Evolutionary conservation across 2,329 filamentous ascomycete species (phyloP).

Genomic region (Diatrype stigma): DNA sequence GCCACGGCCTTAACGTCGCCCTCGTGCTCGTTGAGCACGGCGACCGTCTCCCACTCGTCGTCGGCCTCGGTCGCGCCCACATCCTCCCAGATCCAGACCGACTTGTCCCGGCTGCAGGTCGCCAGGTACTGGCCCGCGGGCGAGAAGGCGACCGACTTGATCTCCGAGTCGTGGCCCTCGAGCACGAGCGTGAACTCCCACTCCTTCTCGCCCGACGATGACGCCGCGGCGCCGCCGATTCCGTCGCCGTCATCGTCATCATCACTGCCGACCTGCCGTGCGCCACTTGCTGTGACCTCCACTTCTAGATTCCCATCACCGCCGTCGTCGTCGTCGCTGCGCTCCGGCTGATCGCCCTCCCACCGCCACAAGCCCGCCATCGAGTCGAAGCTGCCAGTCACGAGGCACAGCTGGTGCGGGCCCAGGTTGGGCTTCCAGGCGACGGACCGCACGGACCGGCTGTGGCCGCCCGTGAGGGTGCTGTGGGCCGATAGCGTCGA

Average conservation of each 20-base stretch:
- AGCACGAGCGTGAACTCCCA: slow-evolving; percentile 92
- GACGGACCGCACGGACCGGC: slow-evolving; percentile 78
- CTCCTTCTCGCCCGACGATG: slow-evolving; percentile 66
- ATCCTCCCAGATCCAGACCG: slow-evolving; percentile 98
- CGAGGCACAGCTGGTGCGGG: slow-evolving; percentile 66
- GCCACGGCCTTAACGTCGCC: slow-evolving; percentile 92
- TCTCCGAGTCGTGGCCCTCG: slow-evolving; percentile 92
- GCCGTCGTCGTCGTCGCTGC: slow-evolving; percentile 33
- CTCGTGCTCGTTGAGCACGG: slow-evolving; percentile 89
- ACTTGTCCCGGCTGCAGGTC: slow-evolving; percentile 89
- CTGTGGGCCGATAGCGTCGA: slow-evolving; percentile 75
- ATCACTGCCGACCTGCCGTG: slow-evolving; percentile 19
- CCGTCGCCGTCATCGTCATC: slow-evolving; percentile 16
- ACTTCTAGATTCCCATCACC: slow-evolving; percentile 33
- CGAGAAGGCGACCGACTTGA: slow-evolving; percentile 74
- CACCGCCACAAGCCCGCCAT: slow-evolving; percentile 82
- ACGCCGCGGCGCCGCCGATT: slow-evolving; percentile 38
- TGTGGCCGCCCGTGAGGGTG: slow-evolving; percentile 80
- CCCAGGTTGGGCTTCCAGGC: slow-evolving; percentile 79
- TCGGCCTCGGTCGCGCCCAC: slow-evolving; percentile 68
- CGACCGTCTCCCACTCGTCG: slow-evolving; percentile 95
- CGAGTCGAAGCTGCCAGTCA: slow-evolving; percentile 90
- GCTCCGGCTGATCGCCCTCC: too few relatives aligned
- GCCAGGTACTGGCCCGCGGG: slow-evolving; percentile 75
- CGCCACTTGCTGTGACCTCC: slow-evolving; percentile 29